Conservation (phyloP, 1,139 yeast genomes). For the Wickerhamiella infanticola region DNA sequence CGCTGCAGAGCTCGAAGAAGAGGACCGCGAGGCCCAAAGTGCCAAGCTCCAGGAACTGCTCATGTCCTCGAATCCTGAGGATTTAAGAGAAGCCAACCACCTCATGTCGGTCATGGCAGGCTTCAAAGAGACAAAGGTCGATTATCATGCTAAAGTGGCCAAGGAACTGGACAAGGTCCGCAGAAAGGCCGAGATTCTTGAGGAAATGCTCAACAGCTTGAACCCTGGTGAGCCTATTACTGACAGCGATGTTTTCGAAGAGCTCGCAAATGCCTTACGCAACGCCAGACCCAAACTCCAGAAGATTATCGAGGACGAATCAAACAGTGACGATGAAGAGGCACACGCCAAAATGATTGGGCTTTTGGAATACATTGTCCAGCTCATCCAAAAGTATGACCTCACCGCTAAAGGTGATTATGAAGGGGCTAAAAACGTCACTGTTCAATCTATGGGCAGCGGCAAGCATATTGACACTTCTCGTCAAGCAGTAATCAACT, state of each 20-base stretch:
- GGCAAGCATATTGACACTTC: slow-evolving; percentile 10
- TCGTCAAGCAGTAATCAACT: slow-evolving; percentile 24
- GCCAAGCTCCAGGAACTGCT: slow-evolving; percentile 93
- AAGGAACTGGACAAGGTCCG: slow-evolving; percentile 75
- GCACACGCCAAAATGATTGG: slow-evolving; percentile 50
- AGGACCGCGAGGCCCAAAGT: slow-evolving; percentile 81
- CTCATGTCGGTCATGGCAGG: slow-evolving; percentile 98
- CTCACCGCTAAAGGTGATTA: slow-evolving; percentile 50
- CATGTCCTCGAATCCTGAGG: slow-evolving; percentile 91
- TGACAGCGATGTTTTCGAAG: slow-evolving; percentile 44
- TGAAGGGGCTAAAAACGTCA: slow-evolving; percentile 43
- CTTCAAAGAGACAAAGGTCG: slow-evolving; percentile 53
- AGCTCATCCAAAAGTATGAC: slow-evolving; percentile 51
- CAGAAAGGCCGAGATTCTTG: slow-evolving; percentile 78
- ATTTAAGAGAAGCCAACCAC: slow-evolving; percentile 87
- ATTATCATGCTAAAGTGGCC: slow-evolving; percentile 65
- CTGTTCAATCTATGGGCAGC: slow-evolving; percentile 21
- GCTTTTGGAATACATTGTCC: slow-evolving; percentile 65
- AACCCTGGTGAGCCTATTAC: slow-evolving; percentile 33
- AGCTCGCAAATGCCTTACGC: slow-evolving; percentile 64
- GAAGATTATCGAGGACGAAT: slow-evolving; percentile 65
- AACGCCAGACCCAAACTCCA: slow-evolving; percentile 79
- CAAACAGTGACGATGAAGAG: slow-evolving; percentile 40
- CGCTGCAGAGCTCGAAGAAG: slow-evolving; percentile 78
- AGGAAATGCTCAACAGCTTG: slow-evolving; percentile 66